These are phyloP conservation scores for Aspergillus cristatus DNA, from an alignment of 495 filamentous ascomycete species.

Conservation along the genomic window DNA sequence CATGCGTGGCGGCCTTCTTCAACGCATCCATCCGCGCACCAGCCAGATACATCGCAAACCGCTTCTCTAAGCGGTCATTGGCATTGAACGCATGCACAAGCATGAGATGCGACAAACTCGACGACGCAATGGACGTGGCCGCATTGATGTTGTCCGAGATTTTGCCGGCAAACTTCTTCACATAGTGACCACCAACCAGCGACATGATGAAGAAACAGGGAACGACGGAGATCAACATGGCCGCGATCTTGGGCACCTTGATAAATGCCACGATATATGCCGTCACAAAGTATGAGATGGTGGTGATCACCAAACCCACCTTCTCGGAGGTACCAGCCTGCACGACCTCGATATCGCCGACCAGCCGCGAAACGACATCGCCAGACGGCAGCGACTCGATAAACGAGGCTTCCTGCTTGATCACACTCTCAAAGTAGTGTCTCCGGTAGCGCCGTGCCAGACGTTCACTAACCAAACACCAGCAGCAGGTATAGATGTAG, in stretches of 20 bases:
- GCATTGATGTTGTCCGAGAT: constrained; percentile 37
- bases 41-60: constrained; percentile 36
- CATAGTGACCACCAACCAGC: constrained; percentile 46
- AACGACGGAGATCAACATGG: constrained; percentile 44
- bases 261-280: constrained; percentile 55
- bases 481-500: constrained; percentile 44
- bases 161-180: constrained; percentile 45
- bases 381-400: constrained; percentile 45
- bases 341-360: constrained; percentile 48
- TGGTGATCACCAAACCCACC: constrained; percentile 50
- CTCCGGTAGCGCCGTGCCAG: constrained; percentile 53
- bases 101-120: constrained; percentile 33
- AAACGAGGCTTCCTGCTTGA: constrained; percentile 50
- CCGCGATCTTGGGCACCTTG: constrained; percentile 37
- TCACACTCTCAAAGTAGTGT: constrained; percentile 44
- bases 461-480: constrained; percentile 53
- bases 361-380: constrained; percentile 50
- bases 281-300: constrained; percentile 50
- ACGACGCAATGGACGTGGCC: constrained; percentile 39
- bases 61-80: constrained; percentile 35
- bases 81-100: constrained; percentile 42
- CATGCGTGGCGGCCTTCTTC: constrained; percentile 49
- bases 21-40: constrained; percentile 39
- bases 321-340: constrained; percentile 57
- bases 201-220: constrained; percentile 59